Conservation (phyloP, 1,139 yeast species). For the Magnusiomyces sp. region DNA sequence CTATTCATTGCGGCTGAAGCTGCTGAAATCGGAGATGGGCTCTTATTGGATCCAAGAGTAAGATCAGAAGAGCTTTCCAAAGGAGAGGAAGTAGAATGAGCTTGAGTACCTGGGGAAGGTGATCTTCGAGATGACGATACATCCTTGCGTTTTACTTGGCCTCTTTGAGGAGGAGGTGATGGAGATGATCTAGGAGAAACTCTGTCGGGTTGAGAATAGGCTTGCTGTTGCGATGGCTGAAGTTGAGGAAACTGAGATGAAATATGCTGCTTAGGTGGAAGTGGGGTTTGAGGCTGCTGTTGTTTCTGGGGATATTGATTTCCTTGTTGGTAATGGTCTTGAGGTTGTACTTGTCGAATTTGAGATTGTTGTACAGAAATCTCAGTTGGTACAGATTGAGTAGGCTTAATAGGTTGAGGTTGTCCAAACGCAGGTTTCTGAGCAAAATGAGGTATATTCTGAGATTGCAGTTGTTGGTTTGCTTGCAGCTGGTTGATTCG, state of each 20-base stretch:
- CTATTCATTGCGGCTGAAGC: constrained; percentile 8
- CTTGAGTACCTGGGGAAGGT: constrained; percentile 5
- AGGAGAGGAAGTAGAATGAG: background rate
- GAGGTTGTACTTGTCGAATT: background rate
- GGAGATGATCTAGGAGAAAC: background rate
- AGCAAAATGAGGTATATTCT: constrained; percentile 5
- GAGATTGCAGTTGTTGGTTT: constrained; percentile 6
- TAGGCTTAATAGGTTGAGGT: background rate
- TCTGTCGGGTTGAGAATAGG: background rate
- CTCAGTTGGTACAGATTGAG: constrained; percentile 6
- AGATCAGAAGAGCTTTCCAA: constrained; percentile 4
- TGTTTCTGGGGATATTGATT: constrained; percentile 6
- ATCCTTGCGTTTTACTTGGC: constrained; percentile 14
- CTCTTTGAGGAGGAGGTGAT: constrained; percentile 6
- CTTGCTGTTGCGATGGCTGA: background rate
- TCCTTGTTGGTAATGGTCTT: constrained; percentile 7
- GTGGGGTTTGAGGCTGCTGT: constrained; percentile 16
- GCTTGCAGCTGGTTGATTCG: constrained; percentile 5
- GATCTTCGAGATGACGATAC: constrained; percentile 12
- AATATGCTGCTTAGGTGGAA: constrained; percentile 2
- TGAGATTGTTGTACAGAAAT: constrained; percentile 4
- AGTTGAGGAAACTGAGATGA: background rate
- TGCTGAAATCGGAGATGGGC: constrained; percentile 13
- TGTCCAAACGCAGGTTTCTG: constrained; percentile 14
- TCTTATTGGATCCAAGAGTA: constrained; percentile 7